Percentiles rank a stretch among this genome's conserved stretches.
These are phyloP conservation scores for Arthroderma sp. DNA, from an alignment of 2,329 filamentous ascomycete genomes.

Conservation along the genomic window DNA sequence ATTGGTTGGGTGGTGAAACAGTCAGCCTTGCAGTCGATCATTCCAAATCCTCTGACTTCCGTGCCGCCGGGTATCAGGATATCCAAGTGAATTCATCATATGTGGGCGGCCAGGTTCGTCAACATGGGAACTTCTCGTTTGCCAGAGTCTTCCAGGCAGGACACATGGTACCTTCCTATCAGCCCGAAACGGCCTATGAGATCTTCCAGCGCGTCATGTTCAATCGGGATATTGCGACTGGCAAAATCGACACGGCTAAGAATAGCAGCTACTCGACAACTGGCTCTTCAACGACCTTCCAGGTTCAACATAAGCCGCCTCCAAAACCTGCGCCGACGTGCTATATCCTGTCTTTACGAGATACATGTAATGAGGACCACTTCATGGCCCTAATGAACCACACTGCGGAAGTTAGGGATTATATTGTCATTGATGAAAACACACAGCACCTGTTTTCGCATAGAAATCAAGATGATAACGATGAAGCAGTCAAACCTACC, in stretches of 20 bases:
- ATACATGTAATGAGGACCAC: conserved; percentile 35
- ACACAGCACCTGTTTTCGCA: neutral
- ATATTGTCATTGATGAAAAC: conserved; percentile 25
- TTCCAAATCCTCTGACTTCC: conserved; percentile 26
- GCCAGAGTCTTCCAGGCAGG: conserved; percentile 23
- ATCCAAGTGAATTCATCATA: conserved; percentile 20
- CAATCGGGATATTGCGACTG: conserved; percentile 43
- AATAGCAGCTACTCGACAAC: conserved; percentile 27
- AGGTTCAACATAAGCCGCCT: conserved; percentile 34
- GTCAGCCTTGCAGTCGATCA: conserved; percentile 35
- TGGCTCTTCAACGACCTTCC: conserved; percentile 24
- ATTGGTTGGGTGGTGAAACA: conserved; percentile 38
- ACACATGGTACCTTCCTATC: conserved; percentile 37
- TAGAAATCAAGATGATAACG: neutral
- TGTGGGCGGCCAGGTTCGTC: conserved; percentile 29
- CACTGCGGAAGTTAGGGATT: conserved; percentile 35
- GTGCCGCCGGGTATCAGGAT: conserved; percentile 30
- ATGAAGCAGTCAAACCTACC: neutral
- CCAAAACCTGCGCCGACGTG: conserved; percentile 27
- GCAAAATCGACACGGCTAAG: conserved; percentile 29
- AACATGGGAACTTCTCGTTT: conserved; percentile 30
- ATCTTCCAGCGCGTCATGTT: conserved; percentile 42
- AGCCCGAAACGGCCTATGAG: conserved; percentile 41
- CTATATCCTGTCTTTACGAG: conserved; percentile 28
- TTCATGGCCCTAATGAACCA: conserved; percentile 30